Base-by-base conservation (phyloP, 2,329 filamentous ascomycete species). In the Fusarium hainanense region DNA sequence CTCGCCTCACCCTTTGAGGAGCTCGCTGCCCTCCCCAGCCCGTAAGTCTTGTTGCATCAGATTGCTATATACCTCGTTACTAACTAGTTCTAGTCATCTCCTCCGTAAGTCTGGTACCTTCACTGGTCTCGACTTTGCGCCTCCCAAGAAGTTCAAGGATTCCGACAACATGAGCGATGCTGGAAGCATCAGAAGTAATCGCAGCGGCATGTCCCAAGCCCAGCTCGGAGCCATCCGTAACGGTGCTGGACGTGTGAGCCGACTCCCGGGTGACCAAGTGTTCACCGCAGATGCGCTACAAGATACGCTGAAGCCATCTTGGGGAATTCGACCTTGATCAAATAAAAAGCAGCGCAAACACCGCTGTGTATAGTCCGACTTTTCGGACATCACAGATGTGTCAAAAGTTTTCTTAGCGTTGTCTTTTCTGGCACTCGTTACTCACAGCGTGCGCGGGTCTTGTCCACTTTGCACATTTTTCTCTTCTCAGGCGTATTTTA, bases 1-100 rank as follows among this genome's bases (percentile, higher is more conserved):
- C 85, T 98, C 41, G 90, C 87, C 25, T 93, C 91, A 63, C 87
- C 94, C 7, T 98, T 94, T 79, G 95, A 98, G 59, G 95, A 98
- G 63, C 89, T 98, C 66, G 82, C 91, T 14, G 86, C 87, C 11
- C 89, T 99, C 69, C 96, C 96, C 40, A 98, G 94, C 86, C 94
- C 96, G 89, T 95, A 89, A 92, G 92, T 92, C 68, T 27, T 67
- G 49, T 11, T 16, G 5, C 12, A 12, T 21, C 5, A 3, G 3
- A 23, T 10, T 16, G 18, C 11, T 11, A 13, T 5, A 30, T 23
- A 2, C 2, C 40, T 25, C 11, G 16, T 42, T 47, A 56, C 79
- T 82, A 77, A 80, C 70, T 37, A 41, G 1, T 3, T 5, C 7
- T 34, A 92, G 90, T 42, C 90, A 94, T 77, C 74, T 89, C 75